phyloP scores from a whole-genome alignment of 2,329 filamentous ascomycete species.

The Claviceps citrina region DNA sequence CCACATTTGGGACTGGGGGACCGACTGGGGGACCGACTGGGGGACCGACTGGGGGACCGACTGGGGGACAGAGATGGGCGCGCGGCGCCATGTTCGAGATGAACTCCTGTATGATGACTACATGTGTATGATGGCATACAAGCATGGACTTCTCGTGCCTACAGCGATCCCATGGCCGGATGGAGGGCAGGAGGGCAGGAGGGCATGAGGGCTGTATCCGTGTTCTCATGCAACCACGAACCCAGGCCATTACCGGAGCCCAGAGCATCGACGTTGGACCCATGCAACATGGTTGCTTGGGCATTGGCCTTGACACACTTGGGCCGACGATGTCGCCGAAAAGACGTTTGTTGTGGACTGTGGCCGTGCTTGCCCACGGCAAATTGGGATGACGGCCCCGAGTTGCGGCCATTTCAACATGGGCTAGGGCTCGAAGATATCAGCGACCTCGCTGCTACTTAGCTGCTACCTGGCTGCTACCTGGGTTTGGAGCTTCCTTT shows the following conservation, averaged over 20 bases:
- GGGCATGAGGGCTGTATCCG: background rate
- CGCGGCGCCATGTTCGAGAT: background rate
- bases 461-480: background rate
- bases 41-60: no score
- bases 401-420: conserved; percentile 4
- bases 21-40: no score
- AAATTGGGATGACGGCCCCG: background rate
- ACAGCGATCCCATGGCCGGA: background rate
- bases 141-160: no score
- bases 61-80: no score
- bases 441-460: background rate
- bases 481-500: no score
- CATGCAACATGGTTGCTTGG: conserved; percentile 1
- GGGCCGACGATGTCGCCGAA: conserved; percentile 1
- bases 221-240: background rate
- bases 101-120: background rate
- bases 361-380: conserved; percentile 1
- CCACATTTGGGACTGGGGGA: no score
- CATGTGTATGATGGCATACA: background rate
- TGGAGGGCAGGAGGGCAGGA: no score
- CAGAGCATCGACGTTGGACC: background rate
- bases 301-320: background rate
- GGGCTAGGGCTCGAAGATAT: background rate
- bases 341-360: background rate
- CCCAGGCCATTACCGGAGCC: background rate